Evolutionary conservation across 495 filamentous ascomycete species (phyloP), one percentile per base, ranked within the genome.

Genomic region (Pseudotulostoma volvatum): DNA sequence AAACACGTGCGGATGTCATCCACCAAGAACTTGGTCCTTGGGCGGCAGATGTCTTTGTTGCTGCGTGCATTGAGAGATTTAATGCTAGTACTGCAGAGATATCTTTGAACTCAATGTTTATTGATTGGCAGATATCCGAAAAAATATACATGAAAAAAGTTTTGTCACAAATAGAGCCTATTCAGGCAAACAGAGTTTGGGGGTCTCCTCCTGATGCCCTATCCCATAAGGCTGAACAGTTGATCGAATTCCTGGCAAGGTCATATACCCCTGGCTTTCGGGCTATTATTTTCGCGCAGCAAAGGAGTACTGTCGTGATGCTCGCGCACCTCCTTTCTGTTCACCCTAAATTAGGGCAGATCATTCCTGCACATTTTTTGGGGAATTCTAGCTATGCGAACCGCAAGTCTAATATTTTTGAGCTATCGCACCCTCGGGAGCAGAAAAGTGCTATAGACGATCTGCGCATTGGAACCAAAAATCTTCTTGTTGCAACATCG

Each of bases 401-500:
- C 0, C 55, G 62, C 9, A 72, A 67, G 40, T 54, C 56, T 25
- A 61, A 65, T 25, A 59, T 93, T 8, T 65, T 69, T 3, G 78
- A 88, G 30, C 56, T 87, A 9, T 60, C 68, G 1, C 66, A 67
- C 5, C 45, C 57, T 5, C 68, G 68, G 7, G 60, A 60, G 36
- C 77, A 82, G 39, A 51, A 61, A 28, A 43, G 67, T 16, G 76
- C 76, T 0, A 67, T 97, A 1, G 61, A 74, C 7, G 64, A 76
- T 9, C 87, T 97, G 43, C 71, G 73, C 13, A 47, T 51, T 2
- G 84, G 86, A 7, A 60, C 57, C 3, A 73, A 73, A 20, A 90
- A 94, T 46, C 62, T 97, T 1, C 64, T 97, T 7, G 59, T 97
- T 4, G 72, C 84, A 0, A 95, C 88, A 0, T 81, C 73, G 47